Base-by-base conservation (phyloP, 192 early-diverging fungal genomes). In the Rhizophagus clarus region DNA sequence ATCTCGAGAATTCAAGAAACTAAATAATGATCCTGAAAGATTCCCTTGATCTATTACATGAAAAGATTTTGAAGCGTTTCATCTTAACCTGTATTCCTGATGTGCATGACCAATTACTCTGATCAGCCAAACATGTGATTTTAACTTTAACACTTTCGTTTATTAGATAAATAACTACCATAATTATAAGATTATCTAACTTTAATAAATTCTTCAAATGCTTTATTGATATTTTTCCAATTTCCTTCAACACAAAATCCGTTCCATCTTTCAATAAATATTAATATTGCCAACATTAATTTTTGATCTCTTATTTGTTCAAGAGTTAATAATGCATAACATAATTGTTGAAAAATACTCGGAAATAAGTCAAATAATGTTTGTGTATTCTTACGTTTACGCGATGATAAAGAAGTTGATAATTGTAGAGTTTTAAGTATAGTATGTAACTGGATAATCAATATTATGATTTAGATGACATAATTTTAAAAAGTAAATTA, bases 201-300 rank as follows among this genome's bases (percentile, higher is more conserved):
- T 63, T 63, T 28, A 63, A 77, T 26, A 12, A 80, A 29, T 45
- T 75, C 73, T 28, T 80, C 61, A 42, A 62, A 80, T 11, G 74
- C 73, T 31, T 42, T 24, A 29, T 60, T 47, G 12, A 80, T 64
- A 37, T 80, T 32, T 40, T 80, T 76, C 72, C 72, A 80, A 24
- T 24, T 76, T 34, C 72, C 79, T 61, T 76, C 73, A 64, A 64
- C 8, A 34, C 49, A 61, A 45, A 61, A 45, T 12, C 72, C 29
- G 20, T 47, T 78, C 79, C 79, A 81, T 64, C 74, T 61, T 75
- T 73, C 80, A 29, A 81, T 24, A 31, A 81, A 81, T 26, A 81
- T 34, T 37, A 81, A 81, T 47, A 40, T 29, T 63, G 32, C 29
- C 15, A 64, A 77, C 72, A 73, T 64, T 10, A 24, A 51, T 68